These are phyloP conservation scores for Fragaria vesca DNA, from an alignment of 306 rosid genomes.

Conservation along the genomic window DNA sequence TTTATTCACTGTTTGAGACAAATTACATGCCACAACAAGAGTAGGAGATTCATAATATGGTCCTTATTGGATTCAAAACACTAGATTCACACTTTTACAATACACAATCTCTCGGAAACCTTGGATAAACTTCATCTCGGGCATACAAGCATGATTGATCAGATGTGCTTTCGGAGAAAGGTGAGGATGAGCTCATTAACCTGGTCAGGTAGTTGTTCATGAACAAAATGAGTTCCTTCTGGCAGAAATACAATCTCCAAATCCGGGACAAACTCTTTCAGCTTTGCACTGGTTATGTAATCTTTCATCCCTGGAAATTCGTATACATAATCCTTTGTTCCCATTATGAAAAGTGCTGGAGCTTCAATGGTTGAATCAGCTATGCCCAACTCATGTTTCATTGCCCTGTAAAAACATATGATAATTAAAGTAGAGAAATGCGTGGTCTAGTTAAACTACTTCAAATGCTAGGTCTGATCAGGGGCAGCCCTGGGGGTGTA, in stretches of 20 bases:
- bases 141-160: not conserved
- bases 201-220: slow-evolving; percentile 53
- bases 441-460: slow-evolving; percentile 1
- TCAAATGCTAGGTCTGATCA: not conserved
- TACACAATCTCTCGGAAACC: not conserved
- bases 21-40: not conserved
- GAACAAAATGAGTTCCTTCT: slow-evolving; percentile 61
- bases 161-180: slow-evolving; percentile 44
- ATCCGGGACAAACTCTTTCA: slow-evolving; percentile 51
- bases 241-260: slow-evolving; percentile 42
- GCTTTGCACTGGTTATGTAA: slow-evolving; percentile 38
- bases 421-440: slow-evolving; percentile 10
- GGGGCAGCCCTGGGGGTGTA: not conserved
- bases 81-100: not conserved
- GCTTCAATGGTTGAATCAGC: slow-evolving; percentile 31
- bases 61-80: not conserved
- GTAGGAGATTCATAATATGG: not conserved
- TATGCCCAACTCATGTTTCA: slow-evolving; percentile 38
- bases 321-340: slow-evolving; percentile 44
- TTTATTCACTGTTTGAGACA: not conserved
- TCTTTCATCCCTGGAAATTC: slow-evolving; percentile 55
- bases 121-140: not conserved
- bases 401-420: slow-evolving; percentile 42
- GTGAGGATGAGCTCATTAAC: slow-evolving; percentile 49
- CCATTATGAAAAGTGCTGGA: slow-evolving; percentile 52